Base-by-base conservation (phyloP, 805 yeast genomes). In the Candida chauliodis region DNA sequence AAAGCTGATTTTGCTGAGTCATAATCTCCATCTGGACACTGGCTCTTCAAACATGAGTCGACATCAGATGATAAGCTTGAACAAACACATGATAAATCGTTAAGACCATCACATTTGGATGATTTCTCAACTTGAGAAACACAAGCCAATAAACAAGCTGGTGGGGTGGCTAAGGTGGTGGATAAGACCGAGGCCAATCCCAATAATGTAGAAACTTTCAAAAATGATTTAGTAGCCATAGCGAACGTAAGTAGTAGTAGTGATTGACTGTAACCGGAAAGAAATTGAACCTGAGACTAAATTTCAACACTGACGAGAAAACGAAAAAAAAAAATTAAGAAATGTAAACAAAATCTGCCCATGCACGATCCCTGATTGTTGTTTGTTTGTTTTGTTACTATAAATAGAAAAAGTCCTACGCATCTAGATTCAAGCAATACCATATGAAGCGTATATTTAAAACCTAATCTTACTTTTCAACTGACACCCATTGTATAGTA, bases 91-190 rank as follows among this genome's bases (percentile, higher is more conserved):
- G 65, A 52, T 48, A 86, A 68, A 54, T 84, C 78, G 59, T 75
- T 76, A 59, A 87, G 59, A 41, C 79, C 68, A 42, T 66, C 49
- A 63, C 93, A 84, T 33, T 66, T 43, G 29, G 76, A 61, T 11
- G 79, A 71, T 58, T 75, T 75, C 45, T 74, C 69, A 40, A 84
- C 90, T 53, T 77, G 73, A 41, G 87, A 75, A 42, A 85, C 91
- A 76, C 96, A 88, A 28, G 95, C 95, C 59, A 89, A 71, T 49
- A 89, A 66, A 71, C 96, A 89, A 26, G 96, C 96, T 44, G 96
- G 96, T 36, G 96, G 93, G 40, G 91, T 71, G 38, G 85, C 81
- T 32, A 78, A 75, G 21, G 73, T 72, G 22, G 70, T 53, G 17
- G 75, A 65, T 41, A 70, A 50, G 44, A 63, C 58, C 21, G 73